Percentiles rank a stretch among this genome's conserved stretches.
These are phyloP conservation scores for Suhomyces vadensis DNA, from an alignment of 805 yeast genomes.

Conservation along the genomic window DNA sequence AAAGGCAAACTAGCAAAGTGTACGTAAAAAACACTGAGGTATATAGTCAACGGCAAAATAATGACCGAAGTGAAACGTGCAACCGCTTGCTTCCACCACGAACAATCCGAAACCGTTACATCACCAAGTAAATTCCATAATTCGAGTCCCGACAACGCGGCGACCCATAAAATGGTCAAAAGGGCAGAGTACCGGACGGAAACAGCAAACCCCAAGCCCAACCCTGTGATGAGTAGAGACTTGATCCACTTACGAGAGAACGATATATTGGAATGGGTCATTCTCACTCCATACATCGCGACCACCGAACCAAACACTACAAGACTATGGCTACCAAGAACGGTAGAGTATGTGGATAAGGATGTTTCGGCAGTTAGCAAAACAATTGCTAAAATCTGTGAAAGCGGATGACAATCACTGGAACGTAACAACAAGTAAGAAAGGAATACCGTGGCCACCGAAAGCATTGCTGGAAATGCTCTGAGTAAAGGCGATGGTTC, in stretches of 20 bases:
- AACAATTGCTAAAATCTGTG: slow-evolving; percentile 52
- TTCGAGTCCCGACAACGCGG: slow-evolving; percentile 45
- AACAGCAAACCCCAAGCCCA: slow-evolving; percentile 54
- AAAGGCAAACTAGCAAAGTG: slow-evolving; percentile 52
- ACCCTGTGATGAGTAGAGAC: slow-evolving; percentile 48
- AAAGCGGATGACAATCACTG: slow-evolving; percentile 51
- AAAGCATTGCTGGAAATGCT: slow-evolving; percentile 54
- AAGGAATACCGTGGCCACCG: slow-evolving; percentile 53
- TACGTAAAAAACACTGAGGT: slow-evolving; percentile 54
- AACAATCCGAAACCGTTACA: slow-evolving; percentile 41
- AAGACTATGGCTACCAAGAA: slow-evolving; percentile 42
- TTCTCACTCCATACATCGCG: slow-evolving; percentile 52
- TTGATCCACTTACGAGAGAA: slow-evolving; percentile 55
- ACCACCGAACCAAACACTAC: slow-evolving; percentile 48
- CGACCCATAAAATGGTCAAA: slow-evolving; percentile 67
- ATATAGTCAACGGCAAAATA: slow-evolving; percentile 57
- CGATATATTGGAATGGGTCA: slow-evolving; percentile 46
- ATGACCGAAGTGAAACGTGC: slow-evolving; percentile 46
- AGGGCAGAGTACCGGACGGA: slow-evolving; percentile 74
- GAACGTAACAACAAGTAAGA: slow-evolving; percentile 56
- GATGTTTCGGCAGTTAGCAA: slow-evolving; percentile 66
- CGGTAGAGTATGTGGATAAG: slow-evolving; percentile 59
- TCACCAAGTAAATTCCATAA: slow-evolving; percentile 77
- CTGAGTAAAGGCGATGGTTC: slow-evolving; percentile 47
- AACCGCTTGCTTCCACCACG: slow-evolving; percentile 42